Evolutionary conservation across 108 stramenopile species (phyloP).

Genomic region (Nitzschia inconspicua): DNA sequence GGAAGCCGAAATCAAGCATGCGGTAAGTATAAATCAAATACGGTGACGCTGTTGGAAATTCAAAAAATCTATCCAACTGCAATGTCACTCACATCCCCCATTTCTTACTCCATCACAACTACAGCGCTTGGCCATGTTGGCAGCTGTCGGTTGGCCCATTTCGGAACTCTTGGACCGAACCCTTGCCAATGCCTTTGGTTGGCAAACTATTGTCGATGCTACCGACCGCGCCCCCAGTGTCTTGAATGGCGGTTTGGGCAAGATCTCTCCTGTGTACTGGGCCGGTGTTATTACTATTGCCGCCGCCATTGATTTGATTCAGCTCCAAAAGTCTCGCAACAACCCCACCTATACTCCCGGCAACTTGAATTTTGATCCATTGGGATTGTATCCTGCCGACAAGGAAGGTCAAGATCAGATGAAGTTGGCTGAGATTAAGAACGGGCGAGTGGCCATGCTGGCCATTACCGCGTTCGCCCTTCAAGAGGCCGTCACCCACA

Average conservation of each 20-base stretch:
- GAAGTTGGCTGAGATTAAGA: slow-evolving; percentile 84
- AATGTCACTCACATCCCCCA: too few species aligned
- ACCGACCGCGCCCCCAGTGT: slow-evolving; percentile 74
- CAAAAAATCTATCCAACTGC: too few species aligned
- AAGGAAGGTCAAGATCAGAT: slow-evolving; percentile 57
- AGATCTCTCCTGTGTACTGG: slow-evolving; percentile 83
- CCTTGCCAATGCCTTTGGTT: slow-evolving; percentile 56
- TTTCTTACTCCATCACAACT: too few species aligned
- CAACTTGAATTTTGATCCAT: slow-evolving; percentile 59
- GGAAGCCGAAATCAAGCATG: slow-evolving; percentile 90
- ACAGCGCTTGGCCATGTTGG: slow-evolving; percentile 87
- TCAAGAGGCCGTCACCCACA: too few species aligned
- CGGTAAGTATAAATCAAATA: too few species aligned
- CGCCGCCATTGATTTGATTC: slow-evolving; percentile 70
- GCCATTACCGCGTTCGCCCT: too few species aligned
- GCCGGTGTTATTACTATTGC: slow-evolving; percentile 50
- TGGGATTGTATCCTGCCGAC: slow-evolving; percentile 38
- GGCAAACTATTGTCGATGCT: slow-evolving; percentile 50
- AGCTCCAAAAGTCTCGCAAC: slow-evolving; percentile 34
- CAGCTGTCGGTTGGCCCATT: slow-evolving; percentile 89
- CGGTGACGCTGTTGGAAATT: too few species aligned
- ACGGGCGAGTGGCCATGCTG: slow-evolving; percentile 86
- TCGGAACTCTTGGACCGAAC: slow-evolving; percentile 72
- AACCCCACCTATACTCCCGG: slow-evolving; percentile 67
- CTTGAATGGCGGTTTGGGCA: slow-evolving; percentile 86